Conservation (phyloP, 2,329 filamentous ascomycete genomes). For the Ophidiomyces ophidiicola region DNA sequence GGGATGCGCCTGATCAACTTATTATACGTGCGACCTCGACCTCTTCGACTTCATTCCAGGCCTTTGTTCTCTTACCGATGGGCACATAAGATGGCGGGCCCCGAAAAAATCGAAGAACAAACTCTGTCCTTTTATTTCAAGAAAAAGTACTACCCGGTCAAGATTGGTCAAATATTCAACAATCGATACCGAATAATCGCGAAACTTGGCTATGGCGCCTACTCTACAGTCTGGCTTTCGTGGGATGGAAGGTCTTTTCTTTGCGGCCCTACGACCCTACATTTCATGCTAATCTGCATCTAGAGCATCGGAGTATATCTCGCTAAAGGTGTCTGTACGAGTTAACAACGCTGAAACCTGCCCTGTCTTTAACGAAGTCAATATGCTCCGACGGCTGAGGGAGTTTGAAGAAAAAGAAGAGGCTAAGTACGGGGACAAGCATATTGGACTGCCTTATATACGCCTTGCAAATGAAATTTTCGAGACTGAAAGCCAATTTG, state of each 20-base stretch:
- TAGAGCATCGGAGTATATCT: conserved; percentile 13
- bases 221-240: conserved; percentile 20
- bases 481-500: conserved; percentile 16
- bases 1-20: background rate
- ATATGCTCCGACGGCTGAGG: conserved; percentile 17
- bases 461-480: conserved; percentile 21
- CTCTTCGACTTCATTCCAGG: background rate
- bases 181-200: conserved; percentile 17
- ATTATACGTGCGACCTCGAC: background rate
- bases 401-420: conserved; percentile 11
- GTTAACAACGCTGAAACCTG: conserved; percentile 11
- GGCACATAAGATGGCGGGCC: background rate
- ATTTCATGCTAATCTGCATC: background rate
- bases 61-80: background rate
- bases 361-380: conserved; percentile 18
- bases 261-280: background rate
- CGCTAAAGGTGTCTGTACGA: conserved; percentile 17
- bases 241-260: conserved; percentile 13
- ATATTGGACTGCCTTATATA: conserved; percentile 16
- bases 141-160: conserved; percentile 18
- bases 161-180: conserved; percentile 16
- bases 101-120: conserved; percentile 6
- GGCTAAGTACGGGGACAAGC: conserved; percentile 2
- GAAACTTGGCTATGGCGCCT: conserved; percentile 20
- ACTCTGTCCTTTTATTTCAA: conserved; percentile 15